Evolutionary conservation across 345 rosid genomes (phyloP).

Genomic region (Tarenaya hassleriana): DNA sequence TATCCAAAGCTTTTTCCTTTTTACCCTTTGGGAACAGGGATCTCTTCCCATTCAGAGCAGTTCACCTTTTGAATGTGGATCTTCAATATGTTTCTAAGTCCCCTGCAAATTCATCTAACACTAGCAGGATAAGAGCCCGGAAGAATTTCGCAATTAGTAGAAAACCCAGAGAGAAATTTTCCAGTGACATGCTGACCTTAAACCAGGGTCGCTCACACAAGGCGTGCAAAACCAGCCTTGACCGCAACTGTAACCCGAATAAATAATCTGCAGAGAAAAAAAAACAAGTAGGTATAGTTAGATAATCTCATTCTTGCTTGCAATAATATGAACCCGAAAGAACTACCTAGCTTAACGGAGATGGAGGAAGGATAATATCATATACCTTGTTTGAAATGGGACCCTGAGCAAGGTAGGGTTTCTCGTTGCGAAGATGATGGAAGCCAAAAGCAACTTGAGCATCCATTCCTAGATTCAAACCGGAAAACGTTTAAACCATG

Average conservation of each 20-base stretch:
- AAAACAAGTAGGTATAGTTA: too few relatives aligned
- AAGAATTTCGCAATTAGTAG: not conserved
- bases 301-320: too few relatives aligned
- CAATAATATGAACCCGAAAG: too few relatives aligned
- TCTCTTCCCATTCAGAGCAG: slow-evolving; percentile 79
- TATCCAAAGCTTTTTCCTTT: too few relatives aligned
- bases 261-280: slow-evolving; percentile 55
- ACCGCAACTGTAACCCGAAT: slow-evolving; percentile 82
- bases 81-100: slow-evolving; percentile 76
- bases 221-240: slow-evolving; percentile 99
- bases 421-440: slow-evolving; percentile 89
- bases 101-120: slow-evolving; percentile 46
- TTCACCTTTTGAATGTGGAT: slow-evolving; percentile 66
- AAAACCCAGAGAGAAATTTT: not conserved
- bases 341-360: not conserved
- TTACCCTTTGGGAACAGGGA: slow-evolving; percentile 74
- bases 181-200: slow-evolving; percentile 46
- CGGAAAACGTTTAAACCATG: slow-evolving; percentile 2
- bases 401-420: slow-evolving; percentile 94
- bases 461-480: slow-evolving; percentile 88
- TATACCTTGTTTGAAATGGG: slow-evolving; percentile 97
- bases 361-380: too few relatives aligned
- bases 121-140: slow-evolving; percentile 11
- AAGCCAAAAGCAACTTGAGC: slow-evolving; percentile 97
- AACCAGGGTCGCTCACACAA: slow-evolving; percentile 77